Base-by-base conservation (phyloP, 768 basidiomycete species). In the Pholiota conissans region DNA sequence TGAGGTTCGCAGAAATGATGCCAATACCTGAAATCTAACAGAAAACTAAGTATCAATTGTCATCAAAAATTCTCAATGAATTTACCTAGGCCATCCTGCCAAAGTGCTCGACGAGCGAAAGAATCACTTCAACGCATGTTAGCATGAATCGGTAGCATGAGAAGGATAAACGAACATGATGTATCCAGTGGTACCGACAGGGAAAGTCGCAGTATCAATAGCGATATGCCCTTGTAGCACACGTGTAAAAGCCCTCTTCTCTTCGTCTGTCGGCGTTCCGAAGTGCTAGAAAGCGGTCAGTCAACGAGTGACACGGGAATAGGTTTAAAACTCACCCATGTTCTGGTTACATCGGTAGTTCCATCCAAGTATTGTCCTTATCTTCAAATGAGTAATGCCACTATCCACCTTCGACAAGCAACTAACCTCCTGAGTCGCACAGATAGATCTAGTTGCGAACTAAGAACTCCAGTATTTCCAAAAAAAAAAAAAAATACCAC, bases 321-420 rank as follows among this genome's bases (percentile, higher is more conserved):
- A 51, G 22, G 55, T 30, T n/a, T n/a, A n/a, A n/a, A 22, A 29
- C 82, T 64, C 66, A 89, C 91, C 86, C 85, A 89, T 59, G 93
- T 97, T 40, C 95, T 79, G 1, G 95, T 96, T 14, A 91, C 90
- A 67, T 99, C 96, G 1, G 97, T 99, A 0, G 96, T 98, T 9
- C 96, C 96, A 63, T 98, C 96, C 30, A 84, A 70, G 73, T 87
- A 96, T 73, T 97, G 95, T 2, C 82, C 89, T 89, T 59, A 4
- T 9, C 32, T 11, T 27, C 20, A 39, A 50, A 39, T 29, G 24
- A 3, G 34, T 27, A 32, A 26, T 28, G 35, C 2, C 34, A 9
- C 5, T 1, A 13, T 26, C 13, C 13, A 16, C 22, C n/a, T 45
- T 3, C 16, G 6, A 45, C 22, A 13, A 5, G 20, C 10, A 62